Evolutionary conservation across 805 yeast species (phyloP), one percentile per base, ranked within the genome.

Genomic region (Kluyveromyces dobzhanskii): DNA sequence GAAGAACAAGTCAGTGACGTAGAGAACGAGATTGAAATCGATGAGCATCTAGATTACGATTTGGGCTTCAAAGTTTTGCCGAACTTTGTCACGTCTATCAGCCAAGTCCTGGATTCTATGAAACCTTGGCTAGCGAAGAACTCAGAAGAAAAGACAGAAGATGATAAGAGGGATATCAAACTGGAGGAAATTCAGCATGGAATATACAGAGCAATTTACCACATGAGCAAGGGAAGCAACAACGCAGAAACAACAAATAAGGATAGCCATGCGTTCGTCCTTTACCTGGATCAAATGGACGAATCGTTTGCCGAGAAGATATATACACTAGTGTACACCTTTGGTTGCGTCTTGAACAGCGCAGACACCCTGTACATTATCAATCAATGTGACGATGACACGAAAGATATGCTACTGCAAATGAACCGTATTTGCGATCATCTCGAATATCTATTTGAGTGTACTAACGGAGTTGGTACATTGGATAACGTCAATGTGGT

Each of bases 321-420:
- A 11, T 83, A 82, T 58, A 92, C 96, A 0, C 66, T 88, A 17
- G 92, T 85, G 51, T 87, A 95, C 83, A 75, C 87, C 31, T 69
- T 88, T 48, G 97, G 97, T 2, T 75, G 94, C 0, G 80, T 86
- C 0, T 67, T 87, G 34, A 81, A 79, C 17, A 87, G 85, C 52
- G 92, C 92, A 0, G 82, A 86, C 39, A 85, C 87, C 0, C 61
- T 87, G 39, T 85, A 83, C 55, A 74, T 85, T 16, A 76, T 85
- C 13, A 55, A 58, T 39, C 53, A 56, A 54, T 56, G 53, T 23
- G 36, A 42, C 27, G 29, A 24, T 29, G 45, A 42, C 12, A 38
- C 40, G 25, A 31, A 40, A 14, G 41, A 37, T 10, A 42, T 54
- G 18, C 32, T 13, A 17, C 14, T 17, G 10, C 37, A 34, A 26